Evolutionary conservation across 208 protist genomes (phyloP).

Genomic region (Crithidia brevicula): DNA sequence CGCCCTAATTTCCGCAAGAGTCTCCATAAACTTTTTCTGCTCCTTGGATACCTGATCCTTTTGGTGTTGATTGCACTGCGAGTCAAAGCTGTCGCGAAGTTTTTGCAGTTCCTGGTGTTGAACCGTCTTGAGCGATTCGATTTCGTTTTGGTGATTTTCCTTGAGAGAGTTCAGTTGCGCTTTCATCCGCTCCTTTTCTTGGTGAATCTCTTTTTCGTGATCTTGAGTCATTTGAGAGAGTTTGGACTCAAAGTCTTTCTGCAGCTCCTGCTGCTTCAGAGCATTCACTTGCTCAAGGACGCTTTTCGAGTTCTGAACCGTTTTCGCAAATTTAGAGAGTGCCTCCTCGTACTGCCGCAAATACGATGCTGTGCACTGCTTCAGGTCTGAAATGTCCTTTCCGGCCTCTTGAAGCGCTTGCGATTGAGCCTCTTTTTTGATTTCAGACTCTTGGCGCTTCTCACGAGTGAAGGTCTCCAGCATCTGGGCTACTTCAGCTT

Average conservation of each 20-base stretch:
- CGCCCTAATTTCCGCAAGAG: conserved; percentile 30
- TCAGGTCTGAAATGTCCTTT: conserved; percentile 20
- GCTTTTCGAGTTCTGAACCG: conserved; percentile 30
- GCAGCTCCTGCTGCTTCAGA: conserved; percentile 32
- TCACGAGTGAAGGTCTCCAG: conserved; percentile 45
- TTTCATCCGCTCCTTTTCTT: conserved; percentile 25
- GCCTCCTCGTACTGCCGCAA: conserved; percentile 37
- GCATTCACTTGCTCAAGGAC: conserved; percentile 25
- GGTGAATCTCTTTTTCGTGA: conserved; percentile 19
- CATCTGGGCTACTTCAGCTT: conserved; percentile 36
- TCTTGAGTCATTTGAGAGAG: conserved; percentile 24
- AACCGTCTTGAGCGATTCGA: conserved; percentile 16
- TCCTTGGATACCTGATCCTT: conserved; percentile 31
- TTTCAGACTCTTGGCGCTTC: conserved; percentile 40
- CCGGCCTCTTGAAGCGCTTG: conserved; percentile 35
- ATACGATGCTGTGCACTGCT: conserved; percentile 23
- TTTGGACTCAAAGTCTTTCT: conserved; percentile 25
- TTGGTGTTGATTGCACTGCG: conserved; percentile 17
- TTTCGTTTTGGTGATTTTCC: conserved; percentile 14
- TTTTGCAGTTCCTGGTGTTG: conserved; percentile 30
- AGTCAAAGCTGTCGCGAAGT: conserved; percentile 20
- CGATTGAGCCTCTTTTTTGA: conserved; percentile 36
- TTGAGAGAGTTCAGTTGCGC: conserved; percentile 24
- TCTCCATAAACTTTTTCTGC: conserved; percentile 27
- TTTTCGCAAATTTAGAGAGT: conserved; percentile 24